phyloP scores from a whole-genome alignment of 179 eudicot species.

The Sideroxylon spinosum region DNA sequence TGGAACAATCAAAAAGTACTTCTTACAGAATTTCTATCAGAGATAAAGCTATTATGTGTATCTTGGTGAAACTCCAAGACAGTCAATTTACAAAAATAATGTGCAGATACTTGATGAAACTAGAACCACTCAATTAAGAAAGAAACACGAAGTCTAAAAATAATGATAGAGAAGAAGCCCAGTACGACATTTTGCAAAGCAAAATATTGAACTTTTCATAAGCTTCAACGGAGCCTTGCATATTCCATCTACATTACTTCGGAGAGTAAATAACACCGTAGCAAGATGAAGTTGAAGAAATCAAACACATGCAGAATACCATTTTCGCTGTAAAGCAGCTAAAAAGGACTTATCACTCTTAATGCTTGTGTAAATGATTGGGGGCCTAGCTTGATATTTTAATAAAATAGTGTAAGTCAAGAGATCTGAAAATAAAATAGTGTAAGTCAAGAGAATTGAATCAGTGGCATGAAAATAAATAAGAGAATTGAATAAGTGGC shows the following conservation, averaged over 20 bases:
- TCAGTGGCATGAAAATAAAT: not conserved
- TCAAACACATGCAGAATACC: conserved; percentile 39
- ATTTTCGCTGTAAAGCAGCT: conserved; percentile 70
- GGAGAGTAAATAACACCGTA: conserved; percentile 16
- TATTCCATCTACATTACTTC: conserved; percentile 55
- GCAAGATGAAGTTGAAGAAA: conserved; percentile 16
- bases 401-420: conserved; percentile 39
- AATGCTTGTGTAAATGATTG: conserved; percentile 84
- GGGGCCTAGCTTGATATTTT: conserved; percentile 86
- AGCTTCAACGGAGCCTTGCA: conserved; percentile 67
- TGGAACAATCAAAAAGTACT: not conserved
- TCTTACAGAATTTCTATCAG: not conserved
- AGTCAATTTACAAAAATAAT: not conserved
- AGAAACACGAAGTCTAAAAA: conserved; percentile 1
- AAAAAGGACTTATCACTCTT: conserved; percentile 76
- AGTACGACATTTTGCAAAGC: conserved; percentile 20
- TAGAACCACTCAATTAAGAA: not conserved
- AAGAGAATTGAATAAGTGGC: conserved; percentile 3
- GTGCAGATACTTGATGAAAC: not conserved
- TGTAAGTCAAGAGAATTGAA: conserved; percentile 1
- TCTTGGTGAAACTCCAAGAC: too few species aligned
- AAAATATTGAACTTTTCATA: conserved; percentile 85
- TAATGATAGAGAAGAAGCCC: not conserved
- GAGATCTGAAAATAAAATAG: conserved; percentile 38
- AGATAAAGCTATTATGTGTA: not conserved